Conservation (phyloP, 1,284 basidiomycete species). For the Puccinia novopanici region DNA sequence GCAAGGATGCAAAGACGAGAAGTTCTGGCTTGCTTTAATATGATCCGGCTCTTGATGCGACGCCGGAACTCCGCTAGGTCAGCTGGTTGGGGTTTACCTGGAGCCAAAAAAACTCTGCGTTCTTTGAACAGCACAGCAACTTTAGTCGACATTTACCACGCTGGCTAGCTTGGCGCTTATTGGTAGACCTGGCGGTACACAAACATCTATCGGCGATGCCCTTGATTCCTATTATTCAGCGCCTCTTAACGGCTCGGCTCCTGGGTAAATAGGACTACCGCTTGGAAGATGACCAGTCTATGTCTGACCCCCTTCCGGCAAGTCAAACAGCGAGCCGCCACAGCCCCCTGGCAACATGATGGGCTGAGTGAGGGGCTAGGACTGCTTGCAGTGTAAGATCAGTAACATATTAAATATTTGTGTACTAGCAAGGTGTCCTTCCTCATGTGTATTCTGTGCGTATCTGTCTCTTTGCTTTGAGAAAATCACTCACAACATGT, state of each 20-base stretch:
- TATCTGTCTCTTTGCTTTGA: no score
- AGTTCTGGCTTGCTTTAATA: not conserved
- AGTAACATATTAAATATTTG: no score
- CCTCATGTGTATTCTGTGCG: no score
- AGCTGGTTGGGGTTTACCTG: not conserved
- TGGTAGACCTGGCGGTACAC: not conserved
- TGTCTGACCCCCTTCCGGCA: not conserved
- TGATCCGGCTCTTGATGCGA: not conserved
- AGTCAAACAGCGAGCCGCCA: not conserved
- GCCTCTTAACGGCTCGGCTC: not conserved
- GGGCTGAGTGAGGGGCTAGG: no score
- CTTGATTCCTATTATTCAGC: not conserved
- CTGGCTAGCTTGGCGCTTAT: not conserved
- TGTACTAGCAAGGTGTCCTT: no score
- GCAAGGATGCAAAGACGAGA: not conserved
- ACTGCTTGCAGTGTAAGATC: no score
- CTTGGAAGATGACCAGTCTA: not conserved
- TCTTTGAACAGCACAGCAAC: slow-evolving; percentile 2
- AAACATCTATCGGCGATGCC: not conserved
- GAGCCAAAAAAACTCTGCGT: not conserved
- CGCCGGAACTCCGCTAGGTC: not conserved
- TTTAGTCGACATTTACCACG: not conserved
- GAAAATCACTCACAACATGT: no score
- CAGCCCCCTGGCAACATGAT: no score
- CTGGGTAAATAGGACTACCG: not conserved